These are phyloP conservation scores for Aphanomyces invadans DNA, from an alignment of 352 stramenopile species.

Conservation along the genomic window DNA sequence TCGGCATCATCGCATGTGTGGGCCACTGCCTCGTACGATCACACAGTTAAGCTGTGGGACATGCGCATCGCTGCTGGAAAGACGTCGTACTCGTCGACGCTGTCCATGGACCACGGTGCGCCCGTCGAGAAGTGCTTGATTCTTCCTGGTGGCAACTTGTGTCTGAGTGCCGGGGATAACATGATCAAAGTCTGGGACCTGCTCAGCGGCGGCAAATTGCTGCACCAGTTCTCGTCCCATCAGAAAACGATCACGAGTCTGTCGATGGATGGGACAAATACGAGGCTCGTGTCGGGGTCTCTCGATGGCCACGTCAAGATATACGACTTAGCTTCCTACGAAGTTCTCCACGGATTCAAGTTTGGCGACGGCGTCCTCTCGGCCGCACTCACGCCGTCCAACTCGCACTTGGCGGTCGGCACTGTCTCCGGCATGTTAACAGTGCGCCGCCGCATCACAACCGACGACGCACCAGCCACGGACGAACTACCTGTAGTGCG, in stretches of 20 bases:
- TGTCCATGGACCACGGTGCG: slow-evolving; percentile 74
- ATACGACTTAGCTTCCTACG: slow-evolving; percentile 88
- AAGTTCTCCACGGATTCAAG: slow-evolving; percentile 86
- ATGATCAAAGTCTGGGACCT: slow-evolving; percentile 91
- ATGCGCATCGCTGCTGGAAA: slow-evolving; percentile 57
- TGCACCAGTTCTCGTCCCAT: slow-evolving; percentile 88
- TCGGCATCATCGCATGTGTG: slow-evolving; percentile 64
- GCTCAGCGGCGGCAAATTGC: slow-evolving; percentile 70
- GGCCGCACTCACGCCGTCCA: slow-evolving; percentile 78
- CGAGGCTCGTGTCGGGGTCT: slow-evolving; percentile 82
- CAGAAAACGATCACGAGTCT: slow-evolving; percentile 93
- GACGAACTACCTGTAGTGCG: slow-evolving; percentile 26
- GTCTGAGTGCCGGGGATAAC: slow-evolving; percentile 83
- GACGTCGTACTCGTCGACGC: slow-evolving; percentile 39
- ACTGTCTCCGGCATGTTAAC: slow-evolving; percentile 73
- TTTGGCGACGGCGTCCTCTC: slow-evolving; percentile 73
- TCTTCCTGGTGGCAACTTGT: slow-evolving; percentile 70
- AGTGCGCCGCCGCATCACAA: slow-evolving; percentile 64
- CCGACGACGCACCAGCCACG: slow-evolving; percentile 34
- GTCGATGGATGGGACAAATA: slow-evolving; percentile 74
- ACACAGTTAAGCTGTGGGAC: slow-evolving; percentile 91
- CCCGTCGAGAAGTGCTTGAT: slow-evolving; percentile 85
- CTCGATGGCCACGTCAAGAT: slow-evolving; percentile 92
- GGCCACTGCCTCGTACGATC: slow-evolving; percentile 87
- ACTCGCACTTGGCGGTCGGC: slow-evolving; percentile 74